A percentile compares a stretch with the other conserved stretches of the same genome.
phyloP scores from a whole-genome alignment of 208 protist genomes.

The Wallacemonas rigidus region DNA sequence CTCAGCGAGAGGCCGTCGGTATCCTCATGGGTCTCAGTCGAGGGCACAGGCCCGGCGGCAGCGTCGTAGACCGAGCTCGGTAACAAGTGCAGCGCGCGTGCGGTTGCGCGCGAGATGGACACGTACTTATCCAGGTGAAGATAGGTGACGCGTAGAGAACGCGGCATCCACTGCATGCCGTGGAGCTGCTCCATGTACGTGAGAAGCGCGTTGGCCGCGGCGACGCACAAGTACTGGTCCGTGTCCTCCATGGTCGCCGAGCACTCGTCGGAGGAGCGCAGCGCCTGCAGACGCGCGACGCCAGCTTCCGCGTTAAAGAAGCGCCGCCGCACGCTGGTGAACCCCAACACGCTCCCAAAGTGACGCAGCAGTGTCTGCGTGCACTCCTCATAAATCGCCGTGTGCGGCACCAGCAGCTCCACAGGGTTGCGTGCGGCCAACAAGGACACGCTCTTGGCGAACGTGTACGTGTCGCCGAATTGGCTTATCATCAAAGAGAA shows the following conservation, averaged over 20 bases:
- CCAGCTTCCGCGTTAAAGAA: conserved; percentile 73
- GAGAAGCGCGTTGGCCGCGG: conserved; percentile 76
- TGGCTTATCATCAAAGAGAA: conserved; percentile 69
- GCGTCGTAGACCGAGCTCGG: conserved; percentile 3
- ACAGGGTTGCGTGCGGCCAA: conserved; percentile 72
- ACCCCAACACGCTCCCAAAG: conserved; percentile 57
- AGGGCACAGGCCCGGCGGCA: neutral
- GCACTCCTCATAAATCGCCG: conserved; percentile 48
- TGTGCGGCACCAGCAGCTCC: conserved; percentile 73
- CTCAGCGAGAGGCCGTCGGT: conserved; percentile 6
- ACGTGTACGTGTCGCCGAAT: conserved; percentile 74
- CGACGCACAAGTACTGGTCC: conserved; percentile 80
- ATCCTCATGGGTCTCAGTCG: neutral
- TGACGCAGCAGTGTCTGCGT: conserved; percentile 64
- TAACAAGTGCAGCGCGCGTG: conserved; percentile 68
- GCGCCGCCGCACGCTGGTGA: conserved; percentile 74
- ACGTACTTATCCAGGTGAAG: conserved; percentile 73
- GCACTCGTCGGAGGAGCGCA: conserved; percentile 50
- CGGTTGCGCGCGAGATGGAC: conserved; percentile 61
- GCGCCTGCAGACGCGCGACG: conserved; percentile 50
- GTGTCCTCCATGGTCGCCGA: conserved; percentile 47
- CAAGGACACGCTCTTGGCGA: conserved; percentile 68
- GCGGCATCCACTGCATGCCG: conserved; percentile 68
- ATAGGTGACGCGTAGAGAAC: conserved; percentile 64
- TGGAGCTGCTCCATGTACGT: conserved; percentile 73